A percentile compares a stretch with the other conserved stretches of the same genome.
These are phyloP conservation scores for Cicer yamashitae DNA, from an alignment of 306 rosid species.

Conservation along the genomic window DNA sequence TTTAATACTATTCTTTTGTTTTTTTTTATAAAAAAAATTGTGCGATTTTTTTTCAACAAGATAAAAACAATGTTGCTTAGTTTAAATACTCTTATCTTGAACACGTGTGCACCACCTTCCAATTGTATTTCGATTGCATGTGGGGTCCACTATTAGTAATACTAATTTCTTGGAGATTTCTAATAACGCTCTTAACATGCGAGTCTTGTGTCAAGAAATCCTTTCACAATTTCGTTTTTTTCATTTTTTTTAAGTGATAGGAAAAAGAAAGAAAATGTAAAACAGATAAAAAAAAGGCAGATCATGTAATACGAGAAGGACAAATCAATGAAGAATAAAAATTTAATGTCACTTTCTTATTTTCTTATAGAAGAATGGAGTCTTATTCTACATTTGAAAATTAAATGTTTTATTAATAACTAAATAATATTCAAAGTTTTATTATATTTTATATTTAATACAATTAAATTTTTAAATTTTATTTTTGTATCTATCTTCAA, in stretches of 20 bases:
- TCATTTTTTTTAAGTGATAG: not conserved
- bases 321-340: not conserved
- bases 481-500: no score
- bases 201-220: not conserved
- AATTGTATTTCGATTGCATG: constrained; percentile 39
- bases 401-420: no score
- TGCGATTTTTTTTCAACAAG: no score
- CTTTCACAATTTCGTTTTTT: not conserved
- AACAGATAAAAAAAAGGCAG: not conserved
- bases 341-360: no score
- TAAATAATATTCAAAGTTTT: no score
- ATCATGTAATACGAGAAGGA: constrained; percentile 29
- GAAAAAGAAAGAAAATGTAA: not conserved
- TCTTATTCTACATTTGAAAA: not conserved
- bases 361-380: not conserved
- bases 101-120: constrained; percentile 39
- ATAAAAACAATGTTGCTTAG: not conserved
- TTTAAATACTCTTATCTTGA: not conserved
- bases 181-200: constrained; percentile 35
- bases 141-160: constrained; percentile 39
- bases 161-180: not conserved
- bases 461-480: no score
- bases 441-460: no score
- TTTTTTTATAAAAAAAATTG: not conserved
- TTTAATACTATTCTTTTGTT: not conserved